phyloP scores from a whole-genome alignment of 2,329 filamentous ascomycete species.

The Trichoderma asperellum region DNA sequence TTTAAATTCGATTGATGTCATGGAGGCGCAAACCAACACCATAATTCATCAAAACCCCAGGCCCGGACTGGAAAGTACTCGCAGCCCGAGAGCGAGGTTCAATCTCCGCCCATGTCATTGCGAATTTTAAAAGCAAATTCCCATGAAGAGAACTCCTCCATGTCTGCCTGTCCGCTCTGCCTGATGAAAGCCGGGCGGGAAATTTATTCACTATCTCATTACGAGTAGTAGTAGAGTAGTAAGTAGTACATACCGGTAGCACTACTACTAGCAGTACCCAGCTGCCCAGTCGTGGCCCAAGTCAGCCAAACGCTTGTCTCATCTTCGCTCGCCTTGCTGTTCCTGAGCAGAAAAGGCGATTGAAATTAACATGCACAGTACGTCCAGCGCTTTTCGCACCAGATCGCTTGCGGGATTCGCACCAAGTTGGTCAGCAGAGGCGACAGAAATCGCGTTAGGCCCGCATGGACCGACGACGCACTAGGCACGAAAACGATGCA shows the following conservation, averaged over 20 bases:
- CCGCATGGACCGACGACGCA: conserved; percentile 1
- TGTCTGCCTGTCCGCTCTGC: not conserved
- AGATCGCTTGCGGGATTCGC: conserved; percentile 19
- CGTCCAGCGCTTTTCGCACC: not conserved
- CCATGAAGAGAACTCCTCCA: conserved; percentile 19
- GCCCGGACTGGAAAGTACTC: conserved; percentile 8
- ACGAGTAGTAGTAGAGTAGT: not conserved
- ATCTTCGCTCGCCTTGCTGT: not conserved
- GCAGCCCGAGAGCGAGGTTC: not conserved
- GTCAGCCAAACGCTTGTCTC: not conserved
- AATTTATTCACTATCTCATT: not conserved
- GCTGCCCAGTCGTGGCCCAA: not conserved
- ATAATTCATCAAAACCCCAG: not conserved
- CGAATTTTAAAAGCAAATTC: conserved; percentile 3
- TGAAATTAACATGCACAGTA: not conserved
- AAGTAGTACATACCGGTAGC: not conserved
- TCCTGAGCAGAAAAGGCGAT: not conserved
- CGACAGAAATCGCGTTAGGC: conserved; percentile 2
- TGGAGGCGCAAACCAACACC: not conserved
- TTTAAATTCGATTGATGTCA: not conserved
- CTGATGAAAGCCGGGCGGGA: conserved; percentile 3
- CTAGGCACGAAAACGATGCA: conserved; percentile 23
- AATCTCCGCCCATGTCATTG: conserved; percentile 14
- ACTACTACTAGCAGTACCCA: not conserved
- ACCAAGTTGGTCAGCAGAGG: conserved; percentile 25